Base-by-base conservation (phyloP, 1,284 basidiomycete genomes). In the Phlebopus sp. region DNA sequence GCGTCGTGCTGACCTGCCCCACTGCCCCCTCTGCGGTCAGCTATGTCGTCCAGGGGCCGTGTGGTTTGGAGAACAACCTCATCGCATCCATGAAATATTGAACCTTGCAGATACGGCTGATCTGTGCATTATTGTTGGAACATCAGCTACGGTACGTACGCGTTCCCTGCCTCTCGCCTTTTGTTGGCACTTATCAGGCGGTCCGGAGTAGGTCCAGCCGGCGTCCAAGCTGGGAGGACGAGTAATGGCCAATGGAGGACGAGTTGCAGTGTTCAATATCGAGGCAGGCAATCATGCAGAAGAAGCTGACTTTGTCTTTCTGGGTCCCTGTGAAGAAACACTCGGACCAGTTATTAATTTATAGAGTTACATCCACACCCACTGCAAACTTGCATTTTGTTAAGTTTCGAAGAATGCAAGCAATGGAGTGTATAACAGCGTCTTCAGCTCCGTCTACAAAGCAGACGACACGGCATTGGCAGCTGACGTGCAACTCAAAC, bases 71-170 rank as follows among this genome's bases (percentile, higher is more conserved):
- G 69, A 70, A 59, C 42, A 34, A 52, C 59, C 55, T 21, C 42
- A 57, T 48, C 59, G 64, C 18, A 44, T 63, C 58, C 59, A 55
- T 60, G 55, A 55, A 58, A 77, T 71, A 40, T 64, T 60, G 53
- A 58, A 53, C 45, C 51, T 59, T 23, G 57, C 64, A 52, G 40
- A 62, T 14, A 45, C 59, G 5, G 67, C 66, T 8, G 75, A 78
- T 52, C 58, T 78, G 43, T 66, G 71, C 36, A 58, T 79, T 18
- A 69, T 78, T 5, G 64, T 79, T 7, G 77, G 76, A 23, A 78
- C 75, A 8, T 75, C 71, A 17, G 69, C 71, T 19, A 66, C 62
- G 31, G 73, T 65, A 44, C 42, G 48, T 36, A 30, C n/a, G 37
- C 37, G 3, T 11, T n/a, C 17, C 13, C 31, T 13, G 31, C 31